Conservation (phyloP, 768 basidiomycete genomes). For the Amanita rubescens region DNA sequence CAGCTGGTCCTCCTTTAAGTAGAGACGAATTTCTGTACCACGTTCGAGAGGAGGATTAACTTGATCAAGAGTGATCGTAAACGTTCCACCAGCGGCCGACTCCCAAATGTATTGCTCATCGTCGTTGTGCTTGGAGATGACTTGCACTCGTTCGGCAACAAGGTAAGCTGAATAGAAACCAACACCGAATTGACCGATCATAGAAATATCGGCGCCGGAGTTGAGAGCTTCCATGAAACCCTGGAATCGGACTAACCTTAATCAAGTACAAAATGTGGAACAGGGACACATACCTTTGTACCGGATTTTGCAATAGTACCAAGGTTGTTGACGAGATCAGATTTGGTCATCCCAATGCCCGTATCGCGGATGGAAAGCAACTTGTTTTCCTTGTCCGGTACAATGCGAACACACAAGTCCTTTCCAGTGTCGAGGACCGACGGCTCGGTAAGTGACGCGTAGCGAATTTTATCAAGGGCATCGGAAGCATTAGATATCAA, state of each 20-base stretch:
- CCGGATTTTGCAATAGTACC: constrained; percentile 95
- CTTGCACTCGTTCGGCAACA: constrained; percentile 96
- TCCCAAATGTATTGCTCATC: constrained; percentile 99
- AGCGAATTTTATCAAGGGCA: constrained; percentile 99
- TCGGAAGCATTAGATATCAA: constrained; percentile 96
- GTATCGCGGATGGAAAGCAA: constrained; percentile 86
- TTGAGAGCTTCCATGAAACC: constrained; percentile 99
- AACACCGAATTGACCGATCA: constrained; percentile 99
- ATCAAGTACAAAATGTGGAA: not conserved
- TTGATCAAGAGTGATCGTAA: constrained; percentile 95
- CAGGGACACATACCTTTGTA: constrained; percentile 54
- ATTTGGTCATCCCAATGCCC: constrained; percentile 99
- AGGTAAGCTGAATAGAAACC: constrained; percentile 99
- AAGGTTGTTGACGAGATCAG: constrained; percentile 98
- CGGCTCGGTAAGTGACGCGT: constrained; percentile 91
- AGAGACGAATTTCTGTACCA: constrained; percentile 88
- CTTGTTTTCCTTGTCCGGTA: constrained; percentile 95
- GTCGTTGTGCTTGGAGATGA: constrained; percentile 99
- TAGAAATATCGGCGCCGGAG: constrained; percentile 85
- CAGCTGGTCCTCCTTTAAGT: constrained; percentile 96
- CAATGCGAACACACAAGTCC: constrained; percentile 92
- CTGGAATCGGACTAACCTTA: constrained; percentile 34
- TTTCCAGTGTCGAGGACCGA: constrained; percentile 82
- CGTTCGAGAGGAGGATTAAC: constrained; percentile 87
- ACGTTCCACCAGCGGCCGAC: constrained; percentile 98